A percentile compares a stretch with the other conserved stretches of the same genome.
Evolutionary conservation across 164 flowering plant genomes (phyloP).

Genomic region (Piper longum): DNA sequence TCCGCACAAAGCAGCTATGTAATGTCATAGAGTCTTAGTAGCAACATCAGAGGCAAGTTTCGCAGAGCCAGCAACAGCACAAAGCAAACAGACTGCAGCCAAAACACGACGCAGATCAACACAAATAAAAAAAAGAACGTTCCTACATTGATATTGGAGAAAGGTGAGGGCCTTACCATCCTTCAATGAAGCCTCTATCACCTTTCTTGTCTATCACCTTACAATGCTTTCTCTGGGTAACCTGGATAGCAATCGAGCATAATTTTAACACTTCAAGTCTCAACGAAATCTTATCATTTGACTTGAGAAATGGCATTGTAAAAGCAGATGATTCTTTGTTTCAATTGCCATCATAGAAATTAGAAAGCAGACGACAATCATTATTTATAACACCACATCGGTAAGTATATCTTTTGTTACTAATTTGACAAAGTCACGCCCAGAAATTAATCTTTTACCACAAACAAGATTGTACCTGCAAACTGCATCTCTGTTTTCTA

Average conservation of each 20-base stretch:
- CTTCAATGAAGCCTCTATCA: slow-evolving; percentile 6
- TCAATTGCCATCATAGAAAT: too few species aligned
- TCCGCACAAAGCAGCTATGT: too few species aligned
- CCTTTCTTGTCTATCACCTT: slow-evolving; percentile 3
- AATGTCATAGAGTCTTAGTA: too few species aligned
- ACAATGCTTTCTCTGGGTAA: slow-evolving; percentile 1
- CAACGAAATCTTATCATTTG: too few species aligned
- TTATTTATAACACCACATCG: too few species aligned
- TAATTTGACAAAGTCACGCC: too few species aligned
- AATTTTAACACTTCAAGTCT: background rate
- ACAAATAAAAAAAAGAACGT: background rate
- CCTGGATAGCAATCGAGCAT: background rate
- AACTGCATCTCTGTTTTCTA: too few species aligned
- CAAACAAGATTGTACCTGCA: too few species aligned
- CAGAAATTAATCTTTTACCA: too few species aligned
- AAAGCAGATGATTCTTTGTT: too few species aligned
- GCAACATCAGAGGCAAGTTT: slow-evolving; percentile 2
- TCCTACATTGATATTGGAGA: background rate
- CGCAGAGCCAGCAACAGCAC: slow-evolving; percentile 6
- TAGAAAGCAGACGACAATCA: too few species aligned
- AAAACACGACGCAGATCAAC: background rate
- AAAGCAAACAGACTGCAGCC: slow-evolving; percentile 5
- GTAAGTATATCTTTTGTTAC: too few species aligned
- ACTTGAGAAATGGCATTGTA: background rate
- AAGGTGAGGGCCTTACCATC: slow-evolving; percentile 1